phyloP scores from a whole-genome alignment of 257 asterid species.

The Gardenia jasminoides region DNA sequence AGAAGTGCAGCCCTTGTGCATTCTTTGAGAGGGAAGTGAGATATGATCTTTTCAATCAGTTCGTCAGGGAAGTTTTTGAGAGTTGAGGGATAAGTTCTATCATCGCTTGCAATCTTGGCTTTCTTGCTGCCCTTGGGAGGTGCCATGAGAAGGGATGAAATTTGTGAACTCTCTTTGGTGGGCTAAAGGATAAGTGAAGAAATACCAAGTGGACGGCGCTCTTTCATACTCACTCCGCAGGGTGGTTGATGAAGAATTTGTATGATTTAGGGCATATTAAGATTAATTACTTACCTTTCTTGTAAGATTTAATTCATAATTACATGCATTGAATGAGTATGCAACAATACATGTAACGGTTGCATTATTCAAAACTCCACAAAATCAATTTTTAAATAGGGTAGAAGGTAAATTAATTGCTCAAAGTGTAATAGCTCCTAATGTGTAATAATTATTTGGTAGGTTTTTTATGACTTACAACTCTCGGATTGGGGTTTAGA shows the following conservation, averaged over 20 bases:
- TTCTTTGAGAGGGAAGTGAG: background rate
- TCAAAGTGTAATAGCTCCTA: background rate
- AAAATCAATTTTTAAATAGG: background rate
- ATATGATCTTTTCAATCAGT: background rate
- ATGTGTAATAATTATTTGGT: too few species aligned
- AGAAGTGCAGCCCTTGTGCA: constrained; percentile 2
- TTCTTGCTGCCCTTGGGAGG: background rate
- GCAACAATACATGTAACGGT: background rate
- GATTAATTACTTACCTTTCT: background rate
- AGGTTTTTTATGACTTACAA: background rate
- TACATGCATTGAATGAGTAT: background rate
- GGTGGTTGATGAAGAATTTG: background rate
- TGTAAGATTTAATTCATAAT: background rate
- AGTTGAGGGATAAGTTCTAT: background rate
- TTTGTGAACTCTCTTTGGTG: background rate
- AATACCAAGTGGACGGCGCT: background rate
- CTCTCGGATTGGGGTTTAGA: background rate
- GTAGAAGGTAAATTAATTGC: background rate
- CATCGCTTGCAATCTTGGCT: background rate
- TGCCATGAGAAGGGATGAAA: background rate
- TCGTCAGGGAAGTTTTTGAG: background rate
- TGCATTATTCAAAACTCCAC: too few species aligned
- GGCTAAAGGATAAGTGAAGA: background rate
- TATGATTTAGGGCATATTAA: background rate
- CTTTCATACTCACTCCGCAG: background rate